phyloP scores from a whole-genome alignment of 129 eudicot species.

The Arctium minus region DNA sequence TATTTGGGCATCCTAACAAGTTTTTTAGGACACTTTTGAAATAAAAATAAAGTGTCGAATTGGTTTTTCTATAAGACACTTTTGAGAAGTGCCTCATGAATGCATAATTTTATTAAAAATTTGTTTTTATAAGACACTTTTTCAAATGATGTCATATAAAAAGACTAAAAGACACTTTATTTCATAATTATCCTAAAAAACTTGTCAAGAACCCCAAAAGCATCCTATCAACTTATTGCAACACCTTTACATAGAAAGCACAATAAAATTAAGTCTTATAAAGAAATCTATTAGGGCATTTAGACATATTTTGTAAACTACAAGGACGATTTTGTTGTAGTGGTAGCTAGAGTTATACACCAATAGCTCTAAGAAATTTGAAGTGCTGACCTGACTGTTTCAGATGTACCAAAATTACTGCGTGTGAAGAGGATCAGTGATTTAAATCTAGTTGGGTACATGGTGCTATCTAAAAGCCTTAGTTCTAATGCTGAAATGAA shows the following conservation, averaged over 20 bases:
- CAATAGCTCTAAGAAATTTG: not conserved
- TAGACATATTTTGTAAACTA: too few species aligned
- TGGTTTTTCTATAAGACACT: not conserved
- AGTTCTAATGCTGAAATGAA: conserved; percentile 42
- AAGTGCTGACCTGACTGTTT: conserved; percentile 17
- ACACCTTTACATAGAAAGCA: not conserved
- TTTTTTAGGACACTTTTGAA: not conserved
- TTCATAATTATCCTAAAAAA: not conserved
- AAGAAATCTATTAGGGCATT: not conserved
- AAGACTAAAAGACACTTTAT: not conserved
- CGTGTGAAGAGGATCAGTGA: conserved; percentile 1
- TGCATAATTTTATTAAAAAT: not conserved
- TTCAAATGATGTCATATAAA: not conserved
- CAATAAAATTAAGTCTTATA: not conserved
- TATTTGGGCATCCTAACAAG: not conserved
- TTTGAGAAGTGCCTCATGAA: not conserved
- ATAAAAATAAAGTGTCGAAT: too few species aligned
- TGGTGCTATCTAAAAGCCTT: conserved; percentile 24
- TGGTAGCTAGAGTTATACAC: not conserved
- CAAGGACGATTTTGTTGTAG: not conserved
- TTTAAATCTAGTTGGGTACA: not conserved
- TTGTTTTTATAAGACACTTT: not conserved
- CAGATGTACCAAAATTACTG: not conserved
- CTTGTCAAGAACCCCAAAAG: not conserved
- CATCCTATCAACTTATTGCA: not conserved